phyloP scores from a whole-genome alignment of 768 basidiomycete species.

The Lactifluus hygrophoroides region DNA sequence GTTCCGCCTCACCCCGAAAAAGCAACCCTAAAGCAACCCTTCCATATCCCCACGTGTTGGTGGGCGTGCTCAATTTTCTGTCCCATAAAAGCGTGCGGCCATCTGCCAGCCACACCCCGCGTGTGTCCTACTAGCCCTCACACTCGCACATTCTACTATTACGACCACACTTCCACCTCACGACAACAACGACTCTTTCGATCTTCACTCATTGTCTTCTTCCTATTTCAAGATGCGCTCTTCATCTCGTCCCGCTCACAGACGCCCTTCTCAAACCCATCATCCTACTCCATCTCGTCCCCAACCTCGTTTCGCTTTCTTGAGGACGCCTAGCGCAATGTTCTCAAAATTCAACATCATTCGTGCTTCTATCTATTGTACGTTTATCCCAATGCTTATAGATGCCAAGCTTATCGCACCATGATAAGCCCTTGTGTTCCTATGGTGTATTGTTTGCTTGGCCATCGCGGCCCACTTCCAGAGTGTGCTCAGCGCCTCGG shows the following conservation, averaged over 20 bases:
- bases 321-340: constrained; percentile 37
- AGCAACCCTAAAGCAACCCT: background rate
- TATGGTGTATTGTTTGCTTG: constrained; percentile 72
- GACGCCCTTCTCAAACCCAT: constrained; percentile 20
- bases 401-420: constrained; percentile 11
- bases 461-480: constrained; percentile 76
- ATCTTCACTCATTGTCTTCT: constrained; percentile 23
- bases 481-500: constrained; percentile 57
- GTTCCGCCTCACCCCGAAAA: background rate
- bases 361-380: constrained; percentile 61
- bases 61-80: constrained; percentile 10
- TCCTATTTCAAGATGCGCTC: constrained; percentile 27
- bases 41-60: constrained; percentile 1
- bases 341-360: constrained; percentile 64
- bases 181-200: constrained; percentile 28
- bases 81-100: constrained; percentile 14
- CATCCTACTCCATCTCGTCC: constrained; percentile 10
- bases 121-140: constrained; percentile 12
- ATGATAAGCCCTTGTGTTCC: constrained; percentile 47
- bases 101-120: constrained; percentile 15
- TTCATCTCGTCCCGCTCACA: constrained; percentile 22
- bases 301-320: constrained; percentile 6
- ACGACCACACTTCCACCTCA: constrained; percentile 17
- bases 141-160: constrained; percentile 10
- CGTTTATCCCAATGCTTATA: constrained; percentile 19